Percentiles rank a stretch among this genome's conserved stretches.
Evolutionary conservation across 495 filamentous ascomycete genomes (phyloP).

Genomic region (Terfezia boudieri): DNA sequence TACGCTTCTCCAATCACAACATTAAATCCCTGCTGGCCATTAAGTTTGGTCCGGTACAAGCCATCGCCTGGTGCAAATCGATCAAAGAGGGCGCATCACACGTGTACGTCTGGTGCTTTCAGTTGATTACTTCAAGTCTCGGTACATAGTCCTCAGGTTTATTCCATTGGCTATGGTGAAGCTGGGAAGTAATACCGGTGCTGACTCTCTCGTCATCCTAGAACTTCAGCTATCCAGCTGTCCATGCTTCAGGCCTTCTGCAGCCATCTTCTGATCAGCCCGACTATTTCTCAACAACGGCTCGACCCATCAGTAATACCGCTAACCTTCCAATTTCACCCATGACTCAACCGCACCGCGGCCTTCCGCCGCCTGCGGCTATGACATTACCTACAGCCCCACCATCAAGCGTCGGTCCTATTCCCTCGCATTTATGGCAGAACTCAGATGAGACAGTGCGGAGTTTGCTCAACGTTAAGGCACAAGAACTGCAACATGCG

Average conservation of each 20-base stretch:
- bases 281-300: too few species aligned
- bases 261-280: too few species aligned
- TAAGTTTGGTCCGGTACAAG: constrained; percentile 12
- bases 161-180: too few species aligned
- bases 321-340: constrained; percentile 1
- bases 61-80: constrained; percentile 21
- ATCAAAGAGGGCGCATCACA: not conserved
- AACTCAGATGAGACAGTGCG: constrained; percentile 59
- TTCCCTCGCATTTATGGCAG: constrained; percentile 49
- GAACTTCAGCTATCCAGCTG: too few species aligned
- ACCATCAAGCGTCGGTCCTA: constrained; percentile 37
- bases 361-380: constrained; percentile 49
- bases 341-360: constrained; percentile 55
- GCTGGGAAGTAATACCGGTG: too few species aligned
- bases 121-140: too few species aligned
- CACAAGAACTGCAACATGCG: constrained; percentile 62
- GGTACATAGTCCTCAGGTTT: too few species aligned
- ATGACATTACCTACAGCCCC: constrained; percentile 37
- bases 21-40: constrained; percentile 8
- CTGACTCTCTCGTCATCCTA: too few species aligned
- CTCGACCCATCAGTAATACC: too few species aligned
- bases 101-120: too few species aligned
- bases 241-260: too few species aligned
- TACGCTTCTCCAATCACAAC: constrained; percentile 5
- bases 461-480: constrained; percentile 58